A percentile compares a stretch with the other conserved stretches of the same genome.
phyloP scores from a whole-genome alignment of 495 filamentous ascomycete species.

The Oleoguttula mirabilis region DNA sequence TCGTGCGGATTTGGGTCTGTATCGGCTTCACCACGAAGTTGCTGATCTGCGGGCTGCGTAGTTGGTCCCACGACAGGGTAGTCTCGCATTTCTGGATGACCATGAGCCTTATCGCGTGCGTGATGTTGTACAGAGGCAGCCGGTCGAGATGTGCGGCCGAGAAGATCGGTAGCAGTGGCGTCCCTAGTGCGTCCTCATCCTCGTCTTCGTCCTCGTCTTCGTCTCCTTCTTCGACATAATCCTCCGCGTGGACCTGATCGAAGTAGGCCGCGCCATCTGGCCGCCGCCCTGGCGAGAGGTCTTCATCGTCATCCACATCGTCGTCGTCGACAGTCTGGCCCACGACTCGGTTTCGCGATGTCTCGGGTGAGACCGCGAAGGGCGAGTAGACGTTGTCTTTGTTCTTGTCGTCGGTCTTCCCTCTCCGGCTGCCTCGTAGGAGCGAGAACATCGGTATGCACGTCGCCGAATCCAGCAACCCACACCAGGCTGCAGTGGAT shows the following conservation, averaged over 20 bases:
- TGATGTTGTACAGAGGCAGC: conserved; percentile 79
- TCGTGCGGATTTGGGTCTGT: conserved; percentile 65
- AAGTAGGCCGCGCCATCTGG: conserved; percentile 5
- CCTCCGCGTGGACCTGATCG: conserved; percentile 27
- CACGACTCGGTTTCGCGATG: conserved; percentile 23
- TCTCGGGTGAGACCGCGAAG: conserved; percentile 23
- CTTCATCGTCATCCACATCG: conserved; percentile 32
- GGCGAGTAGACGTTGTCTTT: conserved; percentile 8
- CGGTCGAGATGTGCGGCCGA: conserved; percentile 70
- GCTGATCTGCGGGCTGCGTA: conserved; percentile 86
- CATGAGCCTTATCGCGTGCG: conserved; percentile 73
- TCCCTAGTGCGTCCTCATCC: conserved; percentile 47
- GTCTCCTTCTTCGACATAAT: conserved; percentile 33
- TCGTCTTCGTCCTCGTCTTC: conserved; percentile 30
- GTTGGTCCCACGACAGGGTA: conserved; percentile 86
- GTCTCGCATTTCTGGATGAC: conserved; percentile 78
- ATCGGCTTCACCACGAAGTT: conserved; percentile 90
- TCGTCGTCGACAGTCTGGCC: conserved; percentile 31
- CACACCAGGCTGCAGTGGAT: background rate
- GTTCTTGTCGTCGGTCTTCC: conserved; percentile 2
- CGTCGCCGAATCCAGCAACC: background rate
- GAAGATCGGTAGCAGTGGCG: conserved; percentile 68
- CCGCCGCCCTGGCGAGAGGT: background rate
- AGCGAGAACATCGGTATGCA: conserved; percentile 13
- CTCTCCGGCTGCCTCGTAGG: conserved; percentile 1